Percentiles rank a stretch among this genome's conserved stretches.
phyloP scores from a whole-genome alignment of 2,329 filamentous ascomycete genomes.

The Zymoseptoria ardabiliae region DNA sequence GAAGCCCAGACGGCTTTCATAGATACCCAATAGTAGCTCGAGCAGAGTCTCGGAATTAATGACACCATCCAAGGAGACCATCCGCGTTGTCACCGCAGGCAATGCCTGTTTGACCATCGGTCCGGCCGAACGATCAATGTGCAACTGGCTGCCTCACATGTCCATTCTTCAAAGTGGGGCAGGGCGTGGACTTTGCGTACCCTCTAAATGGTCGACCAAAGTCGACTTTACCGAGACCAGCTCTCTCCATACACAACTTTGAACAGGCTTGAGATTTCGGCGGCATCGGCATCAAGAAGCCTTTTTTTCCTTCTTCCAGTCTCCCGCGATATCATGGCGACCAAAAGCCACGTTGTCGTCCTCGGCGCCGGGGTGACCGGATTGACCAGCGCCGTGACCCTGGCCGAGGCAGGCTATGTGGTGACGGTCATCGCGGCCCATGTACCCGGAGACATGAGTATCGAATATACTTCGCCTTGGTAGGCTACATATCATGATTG shows the following conservation, averaged over 20 bases:
- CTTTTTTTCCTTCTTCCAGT: not conserved
- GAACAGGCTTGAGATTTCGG: no score
- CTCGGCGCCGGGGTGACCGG: conserved; percentile 41
- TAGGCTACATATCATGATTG: conserved; percentile 14
- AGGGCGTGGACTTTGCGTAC: no score
- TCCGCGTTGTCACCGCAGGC: no score
- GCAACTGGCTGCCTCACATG: no score
- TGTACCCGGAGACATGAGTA: conserved; percentile 36
- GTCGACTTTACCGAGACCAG: no score
- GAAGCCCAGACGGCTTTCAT: conserved; percentile 10
- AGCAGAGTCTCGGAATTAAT: not conserved
- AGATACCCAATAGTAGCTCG: conserved; percentile 8
- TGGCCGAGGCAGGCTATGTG: conserved; percentile 35
- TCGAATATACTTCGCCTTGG: conserved; percentile 41
- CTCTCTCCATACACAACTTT: no score
- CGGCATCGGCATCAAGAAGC: not conserved
- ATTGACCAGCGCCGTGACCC: conserved; percentile 38
- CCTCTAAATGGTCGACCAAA: no score
- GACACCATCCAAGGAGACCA: not conserved
- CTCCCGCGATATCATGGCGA: conserved; percentile 1
- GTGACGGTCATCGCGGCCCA: conserved; percentile 40
- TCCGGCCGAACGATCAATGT: no score
- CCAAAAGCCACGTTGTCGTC: not conserved
- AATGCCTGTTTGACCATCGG: no score
- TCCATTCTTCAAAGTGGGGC: no score